Evolutionary conservation across 2,329 filamentous ascomycete genomes (phyloP), one percentile per base, ranked within the genome.

Genomic region (Pyrenophora graminea): DNA sequence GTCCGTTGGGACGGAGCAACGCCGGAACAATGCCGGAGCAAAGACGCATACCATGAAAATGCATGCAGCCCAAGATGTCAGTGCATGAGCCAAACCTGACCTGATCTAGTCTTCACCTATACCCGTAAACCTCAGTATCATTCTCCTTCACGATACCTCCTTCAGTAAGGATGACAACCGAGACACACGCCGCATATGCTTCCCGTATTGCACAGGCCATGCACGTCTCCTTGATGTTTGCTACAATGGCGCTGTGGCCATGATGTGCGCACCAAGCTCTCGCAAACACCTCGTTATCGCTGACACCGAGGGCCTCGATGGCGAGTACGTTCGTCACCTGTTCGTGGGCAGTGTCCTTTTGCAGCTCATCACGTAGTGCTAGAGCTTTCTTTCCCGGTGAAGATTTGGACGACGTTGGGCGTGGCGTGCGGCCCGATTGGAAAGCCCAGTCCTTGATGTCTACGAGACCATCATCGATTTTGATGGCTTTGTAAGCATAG

Each of bases 211-310:
- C 86, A 69, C 88, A 91, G 13, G 86, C 82, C 80, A 89, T 84
- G 72, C 86, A 91, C 13, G 88, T 90, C 74, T 80, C 83, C 51
- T 81, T 77, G 45, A 89, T 70, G 69, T 90, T 86, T 7, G 87
- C 87, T 51, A 90, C 82, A 15, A 91, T 75, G 1, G 88, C 88
- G 64, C 82, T 85, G 62, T 90, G 73, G 2, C 88, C 88, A 82
- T 87, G 89, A 63, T 90, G 86, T 48, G 86, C 82, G 68, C 88
- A 91, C 88, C 88, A 91, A 6, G 88, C 87, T 55, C 88, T 77
- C 1, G 86, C 88, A 62, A 91, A 80, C 3, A 90, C 88, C 71
- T 91, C 88, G 59, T 91, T 90, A 70, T 91, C 88, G 41, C 78
- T 78, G 18, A 88, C 86, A 1, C 88, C 88, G 67, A 89, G 85